These are phyloP conservation scores for Poterioochromonas sp. DNA, from an alignment of 352 stramenopile species.

Conservation along the genomic window DNA sequence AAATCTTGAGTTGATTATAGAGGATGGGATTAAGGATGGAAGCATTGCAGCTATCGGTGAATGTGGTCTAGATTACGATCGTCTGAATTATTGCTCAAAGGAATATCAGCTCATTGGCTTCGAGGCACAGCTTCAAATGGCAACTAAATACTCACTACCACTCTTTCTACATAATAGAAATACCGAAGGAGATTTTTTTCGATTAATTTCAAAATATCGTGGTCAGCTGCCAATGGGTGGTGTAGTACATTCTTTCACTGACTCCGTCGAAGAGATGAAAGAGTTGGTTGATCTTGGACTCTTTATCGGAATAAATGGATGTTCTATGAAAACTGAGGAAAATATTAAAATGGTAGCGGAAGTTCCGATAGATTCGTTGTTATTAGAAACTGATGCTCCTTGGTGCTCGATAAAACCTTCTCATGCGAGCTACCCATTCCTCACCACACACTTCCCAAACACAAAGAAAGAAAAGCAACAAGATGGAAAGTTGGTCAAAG, in stretches of 20 bases:
- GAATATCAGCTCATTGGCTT: conserved; percentile 80
- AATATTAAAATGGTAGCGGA: conserved; percentile 78
- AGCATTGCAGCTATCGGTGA: conserved; percentile 86
- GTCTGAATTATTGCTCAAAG: conserved; percentile 84
- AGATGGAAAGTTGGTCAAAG: conserved; percentile 72
- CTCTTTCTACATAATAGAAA: conserved; percentile 95
- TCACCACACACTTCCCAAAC: conserved; percentile 71
- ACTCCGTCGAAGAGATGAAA: conserved; percentile 73
- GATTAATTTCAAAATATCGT: conserved; percentile 49
- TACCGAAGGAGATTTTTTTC: conserved; percentile 75
- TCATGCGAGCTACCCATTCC: conserved; percentile 72
- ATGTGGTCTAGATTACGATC: conserved; percentile 91
- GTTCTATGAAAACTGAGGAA: conserved; percentile 84
- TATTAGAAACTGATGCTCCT: conserved; percentile 91
- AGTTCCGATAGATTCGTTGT: conserved; percentile 77
- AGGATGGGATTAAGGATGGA: conserved; percentile 47
- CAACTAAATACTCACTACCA: conserved; percentile 63
- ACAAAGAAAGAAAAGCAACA: conserved; percentile 88
- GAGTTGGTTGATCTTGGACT: conserved; percentile 80
- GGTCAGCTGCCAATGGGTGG: conserved; percentile 48
- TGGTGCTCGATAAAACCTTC: conserved; percentile 90
- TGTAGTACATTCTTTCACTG: conserved; percentile 93
- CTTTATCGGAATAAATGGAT: conserved; percentile 94
- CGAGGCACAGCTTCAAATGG: conserved; percentile 79
- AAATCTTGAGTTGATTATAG: conserved; percentile 48